Evolutionary conservation across 2,329 filamentous ascomycete genomes (phyloP), one percentile per base, ranked within the genome.

Genomic region (Ciborinia camelliae): DNA sequence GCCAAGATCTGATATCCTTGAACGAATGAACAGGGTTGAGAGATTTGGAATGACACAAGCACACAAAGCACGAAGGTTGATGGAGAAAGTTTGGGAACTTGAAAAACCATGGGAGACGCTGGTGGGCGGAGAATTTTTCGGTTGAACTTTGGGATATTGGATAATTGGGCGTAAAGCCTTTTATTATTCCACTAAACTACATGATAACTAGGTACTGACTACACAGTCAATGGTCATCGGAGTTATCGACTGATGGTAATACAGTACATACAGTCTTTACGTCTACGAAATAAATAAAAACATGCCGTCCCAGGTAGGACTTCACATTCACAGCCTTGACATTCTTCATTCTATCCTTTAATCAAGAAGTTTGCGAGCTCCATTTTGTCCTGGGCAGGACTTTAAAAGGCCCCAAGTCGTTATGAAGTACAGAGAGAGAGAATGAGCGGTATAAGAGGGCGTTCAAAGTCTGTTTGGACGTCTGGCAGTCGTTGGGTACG

Each of bases 21-120:
- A 86, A 69, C 81, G 90, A 55, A 81, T 95, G 73, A 80, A 81
- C 73, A 82, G 82, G 23, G 84, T 91, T 1, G 90, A 94, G 77
- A 85, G 82, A 6, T 87, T 88, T 68, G 91, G 90, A 5, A 87
- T 94, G 85, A 89, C 85, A 67, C 90, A 94, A 80, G 89, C 87
- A 23, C 79, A 82, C 65, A 81, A 82, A 69, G 88, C 89, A 50
- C 81, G 86, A 64, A 79, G 76, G 54, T 75, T 92, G 50, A 89
- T 92, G 85, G 81, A 90, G 76, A 81, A 79, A 69, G 86, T 88
- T 10, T 92, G 89, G 89, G 80, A 85, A 68, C 87, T 83, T n/a
- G 84, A 83, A 37, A 81, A 81, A 72, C 82, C 86, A 39, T 91
- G 89, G 89, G 88, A 90, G 76, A 84, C 82, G 41, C 76, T 91